Percentiles rank a stretch among this genome's conserved stretches.
phyloP scores from a whole-genome alignment of 139 green algal species.

The Ettlia oleoabundans region DNA sequence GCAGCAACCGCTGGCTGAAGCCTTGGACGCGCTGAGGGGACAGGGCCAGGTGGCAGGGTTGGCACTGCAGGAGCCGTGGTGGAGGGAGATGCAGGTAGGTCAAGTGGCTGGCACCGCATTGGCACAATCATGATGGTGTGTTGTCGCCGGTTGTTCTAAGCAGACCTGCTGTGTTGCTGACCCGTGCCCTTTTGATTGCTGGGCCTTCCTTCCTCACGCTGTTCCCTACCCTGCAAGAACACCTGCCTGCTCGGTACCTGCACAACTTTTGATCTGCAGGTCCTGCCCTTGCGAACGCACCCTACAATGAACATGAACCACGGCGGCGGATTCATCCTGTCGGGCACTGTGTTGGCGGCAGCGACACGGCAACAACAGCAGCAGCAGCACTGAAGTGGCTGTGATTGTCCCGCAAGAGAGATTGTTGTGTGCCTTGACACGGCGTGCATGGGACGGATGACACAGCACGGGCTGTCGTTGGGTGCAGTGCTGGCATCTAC shows the following conservation, averaged over 20 bases:
- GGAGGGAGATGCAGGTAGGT: constrained; percentile 76
- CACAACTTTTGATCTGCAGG: constrained; percentile 63
- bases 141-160: not conserved
- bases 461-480: no score
- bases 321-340: constrained; percentile 85
- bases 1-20: constrained; percentile 77
- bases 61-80: constrained; percentile 75
- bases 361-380: not conserved
- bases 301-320: constrained; percentile 81
- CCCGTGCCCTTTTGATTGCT: no score
- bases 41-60: constrained; percentile 36
- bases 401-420: no score
- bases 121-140: no score
- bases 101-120: not conserved
- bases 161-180: no score
- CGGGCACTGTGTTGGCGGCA: constrained; percentile 51
- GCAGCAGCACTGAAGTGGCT: not conserved
- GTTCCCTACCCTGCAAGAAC: no score
- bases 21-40: constrained; percentile 42
- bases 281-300: constrained; percentile 84
- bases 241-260: no score
- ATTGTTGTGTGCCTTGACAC: no score
- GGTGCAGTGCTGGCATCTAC: no score
- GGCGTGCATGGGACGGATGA: no score
- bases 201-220: no score